Conservation (phyloP, 345 rosid genomes). For the Durio zibethinus region DNA sequence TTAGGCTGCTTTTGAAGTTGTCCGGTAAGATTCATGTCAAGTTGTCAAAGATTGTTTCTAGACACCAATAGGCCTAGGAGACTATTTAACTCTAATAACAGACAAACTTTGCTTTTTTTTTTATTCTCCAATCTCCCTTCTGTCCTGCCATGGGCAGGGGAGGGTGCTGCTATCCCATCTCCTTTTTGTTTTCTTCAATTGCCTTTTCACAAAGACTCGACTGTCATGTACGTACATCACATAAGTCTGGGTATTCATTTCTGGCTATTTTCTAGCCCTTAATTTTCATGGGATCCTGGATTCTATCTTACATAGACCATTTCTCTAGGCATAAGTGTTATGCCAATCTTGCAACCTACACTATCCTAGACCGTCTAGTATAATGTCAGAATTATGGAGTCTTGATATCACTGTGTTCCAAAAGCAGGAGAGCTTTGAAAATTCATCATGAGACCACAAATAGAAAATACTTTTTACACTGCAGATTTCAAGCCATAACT, state of each 20-base stretch:
- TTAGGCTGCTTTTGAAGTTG: constrained; percentile 29
- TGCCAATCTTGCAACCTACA: too few species aligned
- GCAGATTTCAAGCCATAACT: too few species aligned
- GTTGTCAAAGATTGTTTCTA: constrained; percentile 26
- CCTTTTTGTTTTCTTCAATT: not conserved
- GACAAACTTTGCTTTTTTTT: constrained; percentile 20
- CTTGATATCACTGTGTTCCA: too few species aligned
- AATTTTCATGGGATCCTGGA: constrained; percentile 4
- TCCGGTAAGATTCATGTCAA: constrained; percentile 18
- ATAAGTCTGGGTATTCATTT: constrained; percentile 30
- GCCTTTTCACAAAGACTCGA: constrained; percentile 18
- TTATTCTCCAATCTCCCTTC: not conserved
- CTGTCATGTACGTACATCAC: constrained; percentile 34
- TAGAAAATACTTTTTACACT: too few species aligned
- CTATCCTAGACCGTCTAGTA: too few species aligned
- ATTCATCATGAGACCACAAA: too few species aligned
- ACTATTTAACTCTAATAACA: constrained; percentile 45
- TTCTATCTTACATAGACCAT: not conserved
- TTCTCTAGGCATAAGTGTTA: not conserved
- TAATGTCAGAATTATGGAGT: too few species aligned
- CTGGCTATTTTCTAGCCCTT: constrained; percentile 22
- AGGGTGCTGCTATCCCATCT: not conserved
- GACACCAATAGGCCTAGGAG: constrained; percentile 45
- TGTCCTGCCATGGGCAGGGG: not conserved
- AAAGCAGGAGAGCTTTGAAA: too few species aligned